These are phyloP conservation scores for Hyaloscypha finlandica DNA, from an alignment of 495 filamentous ascomycete genomes.

Conservation along the genomic window DNA sequence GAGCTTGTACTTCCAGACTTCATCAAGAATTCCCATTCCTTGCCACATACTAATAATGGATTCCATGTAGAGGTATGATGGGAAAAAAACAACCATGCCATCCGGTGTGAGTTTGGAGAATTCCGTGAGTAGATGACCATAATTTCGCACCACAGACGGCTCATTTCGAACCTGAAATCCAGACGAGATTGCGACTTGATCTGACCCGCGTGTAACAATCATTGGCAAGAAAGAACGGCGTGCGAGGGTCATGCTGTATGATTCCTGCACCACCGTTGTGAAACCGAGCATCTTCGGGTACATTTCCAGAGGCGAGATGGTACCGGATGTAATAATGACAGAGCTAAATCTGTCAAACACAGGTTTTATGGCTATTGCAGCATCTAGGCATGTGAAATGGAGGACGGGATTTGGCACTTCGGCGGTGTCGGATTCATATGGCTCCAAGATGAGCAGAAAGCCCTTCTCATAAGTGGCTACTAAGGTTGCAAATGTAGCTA, in stretches of 20 bases:
- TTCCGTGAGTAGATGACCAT: conserved; percentile 87
- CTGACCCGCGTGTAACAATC: conserved; percentile 93
- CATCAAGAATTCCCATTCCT: conserved; percentile 93
- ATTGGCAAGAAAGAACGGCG: conserved; percentile 95
- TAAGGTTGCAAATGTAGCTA: conserved; percentile 97
- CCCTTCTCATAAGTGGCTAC: conserved; percentile 97
- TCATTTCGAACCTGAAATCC: conserved; percentile 95
- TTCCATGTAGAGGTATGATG: conserved; percentile 99
- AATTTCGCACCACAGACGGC: conserved; percentile 91
- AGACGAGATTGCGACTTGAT: conserved; percentile 88
- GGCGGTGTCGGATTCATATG: conserved; percentile 92
- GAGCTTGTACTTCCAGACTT: conserved; percentile 99
- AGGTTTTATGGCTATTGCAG: conserved; percentile 96
- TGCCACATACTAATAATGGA: conserved; percentile 99
- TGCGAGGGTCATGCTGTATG: conserved; percentile 95
- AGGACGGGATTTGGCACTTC: conserved; percentile 94
- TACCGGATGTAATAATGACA: conserved; percentile 98
- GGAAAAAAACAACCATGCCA: conserved; percentile 98
- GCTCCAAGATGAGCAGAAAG: conserved; percentile 93
- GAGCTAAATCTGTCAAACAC: conserved; percentile 97
- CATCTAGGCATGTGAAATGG: conserved; percentile 96
- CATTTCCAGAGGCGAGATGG: conserved; percentile 96
- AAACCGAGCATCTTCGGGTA: conserved; percentile 99
- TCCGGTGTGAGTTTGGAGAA: conserved; percentile 95
- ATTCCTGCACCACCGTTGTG: conserved; percentile 87